Percentiles rank a stretch among this genome's conserved stretches.
Conservation (phyloP, 176 grass and related monocot species). For the Triticum monococcum region DNA sequence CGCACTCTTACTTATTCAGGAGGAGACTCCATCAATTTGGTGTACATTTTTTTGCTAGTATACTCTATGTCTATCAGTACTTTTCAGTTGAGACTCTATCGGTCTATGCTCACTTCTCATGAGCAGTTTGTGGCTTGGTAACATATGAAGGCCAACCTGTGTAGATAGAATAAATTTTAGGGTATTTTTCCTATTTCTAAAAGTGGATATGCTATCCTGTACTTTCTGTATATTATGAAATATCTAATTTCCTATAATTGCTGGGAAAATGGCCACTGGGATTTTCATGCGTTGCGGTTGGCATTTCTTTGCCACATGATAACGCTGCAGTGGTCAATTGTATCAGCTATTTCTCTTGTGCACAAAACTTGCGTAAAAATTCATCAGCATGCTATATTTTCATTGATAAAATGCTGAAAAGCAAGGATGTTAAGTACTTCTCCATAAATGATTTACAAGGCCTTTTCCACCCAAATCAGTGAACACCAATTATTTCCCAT, state of each 20-base stretch:
- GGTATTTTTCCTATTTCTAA: background rate
- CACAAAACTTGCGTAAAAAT: background rate
- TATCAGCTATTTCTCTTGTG: background rate
- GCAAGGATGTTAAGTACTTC: background rate
- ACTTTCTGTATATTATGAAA: conserved; percentile 29
- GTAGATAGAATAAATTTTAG: conserved; percentile 28
- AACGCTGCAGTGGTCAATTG: background rate
- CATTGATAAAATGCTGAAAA: background rate
- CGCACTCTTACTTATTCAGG: conserved; percentile 24
- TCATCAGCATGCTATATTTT: background rate
- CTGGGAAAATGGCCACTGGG: background rate
- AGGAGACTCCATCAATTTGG: conserved; percentile 28
- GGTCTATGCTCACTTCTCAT: background rate
- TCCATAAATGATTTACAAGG: background rate
- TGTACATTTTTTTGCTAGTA: conserved; percentile 40
- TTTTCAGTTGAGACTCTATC: conserved; percentile 5
- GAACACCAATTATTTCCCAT: background rate
- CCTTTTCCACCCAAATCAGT: background rate
- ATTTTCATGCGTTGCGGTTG: background rate
- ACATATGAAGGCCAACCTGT: background rate
- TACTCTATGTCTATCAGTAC: conserved; percentile 10
- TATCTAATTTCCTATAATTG: background rate
- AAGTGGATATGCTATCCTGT: conserved; percentile 9
- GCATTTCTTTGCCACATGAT: background rate
- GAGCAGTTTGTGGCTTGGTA: conserved; percentile 14